Evolutionary conservation across 495 filamentous ascomycete species (phyloP), one percentile per base, ranked within the genome.

Genomic region (Penicillium ucsense): DNA sequence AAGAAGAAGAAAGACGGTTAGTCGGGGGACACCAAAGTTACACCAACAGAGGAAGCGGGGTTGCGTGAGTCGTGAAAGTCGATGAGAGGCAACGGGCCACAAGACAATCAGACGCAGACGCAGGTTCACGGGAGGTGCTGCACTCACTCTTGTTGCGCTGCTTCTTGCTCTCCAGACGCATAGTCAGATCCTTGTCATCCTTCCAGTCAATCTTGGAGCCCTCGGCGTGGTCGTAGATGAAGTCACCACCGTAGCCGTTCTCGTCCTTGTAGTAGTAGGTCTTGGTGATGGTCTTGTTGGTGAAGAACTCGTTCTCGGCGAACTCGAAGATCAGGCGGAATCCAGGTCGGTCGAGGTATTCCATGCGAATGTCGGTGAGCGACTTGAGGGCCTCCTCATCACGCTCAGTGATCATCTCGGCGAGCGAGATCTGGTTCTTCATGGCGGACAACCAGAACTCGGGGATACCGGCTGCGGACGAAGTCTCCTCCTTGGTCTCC

Each of bases 371-470:
- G 62, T 99, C 91, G 51, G 76, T 83, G n/a, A 99, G 78, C 53
- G 80, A 72, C 71, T 90, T 92, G 47, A 99, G 84, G 47, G 89
- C 92, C 48, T 77, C 81, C 77, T 97, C 94, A 58, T 99, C 94
- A 38, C 86, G 82, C 50, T 97, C 94, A 51, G 90, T 97, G 64
- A 99, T 95, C 80, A 95, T 91, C 71, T 97, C 94, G 33, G 90
- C 89, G 39, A 99, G 78, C 6, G 89, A 90, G 60, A 91, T 79
- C 63, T 95, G 88, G 73, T 97, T 99, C 78, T 99, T 99, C 92
- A 99, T 97, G 52, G 94, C 89, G 49, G 91, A 95, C 30, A 99
- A 77, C 94, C 94, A 99, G 77, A 99, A 99, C 67, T 99, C 94
- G 33, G 94, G 94, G 51, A 97, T 95, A 57, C 90, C 90, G 52